Evolutionary conservation across 2,329 filamentous ascomycete genomes (phyloP).

Genomic region (Paecilomyces sp.): DNA sequence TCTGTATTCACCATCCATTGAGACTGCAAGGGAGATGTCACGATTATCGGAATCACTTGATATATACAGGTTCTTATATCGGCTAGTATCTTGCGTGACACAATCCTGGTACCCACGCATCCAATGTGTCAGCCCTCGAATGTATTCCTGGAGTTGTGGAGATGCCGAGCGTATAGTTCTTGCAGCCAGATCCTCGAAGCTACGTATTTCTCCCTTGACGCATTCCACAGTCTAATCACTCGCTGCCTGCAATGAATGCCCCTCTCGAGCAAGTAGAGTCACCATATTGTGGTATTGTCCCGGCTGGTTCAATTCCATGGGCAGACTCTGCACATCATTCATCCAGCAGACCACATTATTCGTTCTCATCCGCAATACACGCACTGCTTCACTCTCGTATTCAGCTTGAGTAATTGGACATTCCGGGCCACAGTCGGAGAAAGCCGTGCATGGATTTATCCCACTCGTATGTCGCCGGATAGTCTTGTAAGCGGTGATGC

Average conservation of each 20-base stretch:
- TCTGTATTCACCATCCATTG: not conserved
- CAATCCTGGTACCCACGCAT: not conserved
- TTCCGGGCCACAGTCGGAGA: not conserved
- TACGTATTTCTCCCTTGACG: not conserved
- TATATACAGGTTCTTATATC: not conserved
- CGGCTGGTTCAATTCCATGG: not conserved
- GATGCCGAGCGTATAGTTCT: not conserved
- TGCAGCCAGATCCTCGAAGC: not conserved
- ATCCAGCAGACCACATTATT: not conserved
- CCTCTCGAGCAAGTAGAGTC: not conserved
- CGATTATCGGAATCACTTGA: not conserved
- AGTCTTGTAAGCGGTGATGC: not conserved
- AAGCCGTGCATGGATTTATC: not conserved
- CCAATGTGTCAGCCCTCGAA: not conserved
- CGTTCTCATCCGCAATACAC: not conserved
- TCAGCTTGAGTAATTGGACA: not conserved
- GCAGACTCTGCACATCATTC: not conserved
- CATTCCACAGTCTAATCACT: not conserved
- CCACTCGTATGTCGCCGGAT: not conserved
- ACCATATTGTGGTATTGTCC: not conserved
- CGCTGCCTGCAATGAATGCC: not conserved
- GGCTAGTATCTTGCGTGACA: not conserved
- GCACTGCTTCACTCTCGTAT: not conserved
- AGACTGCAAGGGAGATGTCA: not conserved
- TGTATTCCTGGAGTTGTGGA: not conserved